phyloP scores from a whole-genome alignment of 2,329 filamentous ascomycete genomes.

The Madurella mycetomatis region DNA sequence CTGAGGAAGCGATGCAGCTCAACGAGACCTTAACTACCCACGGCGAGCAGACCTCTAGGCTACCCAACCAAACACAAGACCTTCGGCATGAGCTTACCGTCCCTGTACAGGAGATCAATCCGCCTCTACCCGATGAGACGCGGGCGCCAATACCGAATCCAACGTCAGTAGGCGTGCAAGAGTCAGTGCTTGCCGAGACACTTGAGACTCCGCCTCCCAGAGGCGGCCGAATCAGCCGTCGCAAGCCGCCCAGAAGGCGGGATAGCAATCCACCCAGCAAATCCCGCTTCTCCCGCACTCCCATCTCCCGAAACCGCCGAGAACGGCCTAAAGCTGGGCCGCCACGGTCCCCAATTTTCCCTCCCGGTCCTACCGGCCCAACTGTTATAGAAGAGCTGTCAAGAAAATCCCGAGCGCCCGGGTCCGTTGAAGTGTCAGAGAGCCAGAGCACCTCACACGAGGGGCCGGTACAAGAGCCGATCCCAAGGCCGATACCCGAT shows the following conservation, averaged over 20 bases:
- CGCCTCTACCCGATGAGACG: too few species aligned
- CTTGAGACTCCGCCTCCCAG: background rate
- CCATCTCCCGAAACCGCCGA: constrained; percentile 1
- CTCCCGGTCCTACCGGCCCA: background rate
- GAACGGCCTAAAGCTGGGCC: background rate
- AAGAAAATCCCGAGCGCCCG: background rate
- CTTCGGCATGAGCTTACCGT: background rate
- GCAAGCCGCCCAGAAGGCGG: background rate
- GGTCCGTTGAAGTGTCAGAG: too few species aligned
- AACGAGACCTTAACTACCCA: constrained; percentile 3
- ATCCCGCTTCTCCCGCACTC: background rate
- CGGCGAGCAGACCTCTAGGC: constrained; percentile 1
- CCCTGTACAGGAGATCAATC: too few species aligned
- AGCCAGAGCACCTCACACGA: too few species aligned
- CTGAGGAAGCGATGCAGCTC: background rate
- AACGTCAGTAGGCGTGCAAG: background rate
- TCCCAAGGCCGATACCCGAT: background rate
- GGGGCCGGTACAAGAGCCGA: background rate
- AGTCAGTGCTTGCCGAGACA: constrained; percentile 1
- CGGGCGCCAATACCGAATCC: background rate
- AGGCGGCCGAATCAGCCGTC: background rate
- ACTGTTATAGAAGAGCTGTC: background rate
- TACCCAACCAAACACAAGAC: background rate
- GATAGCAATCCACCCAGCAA: constrained; percentile 2
- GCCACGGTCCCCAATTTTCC: background rate